Evolutionary conservation across 768 basidiomycete species (phyloP), one percentile per base, ranked within the genome.

Genomic region (Hericium coralloides): DNA sequence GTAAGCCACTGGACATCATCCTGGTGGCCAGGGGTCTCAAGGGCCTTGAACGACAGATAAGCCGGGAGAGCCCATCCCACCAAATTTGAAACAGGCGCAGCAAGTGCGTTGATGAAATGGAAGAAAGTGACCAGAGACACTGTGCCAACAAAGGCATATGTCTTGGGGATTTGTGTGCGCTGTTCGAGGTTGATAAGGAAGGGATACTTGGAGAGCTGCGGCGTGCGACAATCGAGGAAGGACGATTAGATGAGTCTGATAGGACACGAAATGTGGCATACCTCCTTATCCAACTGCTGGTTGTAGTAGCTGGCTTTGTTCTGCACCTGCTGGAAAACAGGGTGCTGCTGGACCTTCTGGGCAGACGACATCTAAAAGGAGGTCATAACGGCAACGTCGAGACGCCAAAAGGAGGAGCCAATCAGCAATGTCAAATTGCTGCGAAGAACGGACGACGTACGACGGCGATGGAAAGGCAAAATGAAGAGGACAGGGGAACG

Each of bases 1-100:
- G 95, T 95, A 67, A 98, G 79, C 94, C 94, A 98, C 74, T 97
- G 94, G 66, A 88, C 78, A 72, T 95, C 90, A 63, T 95, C 92
- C 63, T 85, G 79, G 58, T 84, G 77, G 2, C 81, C 78, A n/a
- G 92, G 90, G 4, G 80, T 73, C 72, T 98, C 95, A 68, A 99
- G 83, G 26, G 97, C 95, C 74, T 88, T 89, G 77, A 98, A 83
- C 53, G 94, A 97, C 70, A 97, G 83, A 71, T 92, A 98, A 5
- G 94, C 93, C 26, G 97, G 97, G 65, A 98, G 79, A 36, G 76
- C 90, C 87, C 89, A 98, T 53, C 95, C 97, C 66, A 99, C 83
- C 66, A 97, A 78, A 74, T 97, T 95, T 58, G 95, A 95, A 62
- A 95, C 80, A 65, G 52, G 91, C 4, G 85, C 81, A 51, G 97